A percentile compares a stretch with the other conserved stretches of the same genome.
These are phyloP conservation scores for Isatis tinctoria DNA, from an alignment of 345 rosid genomes.

Conservation along the genomic window DNA sequence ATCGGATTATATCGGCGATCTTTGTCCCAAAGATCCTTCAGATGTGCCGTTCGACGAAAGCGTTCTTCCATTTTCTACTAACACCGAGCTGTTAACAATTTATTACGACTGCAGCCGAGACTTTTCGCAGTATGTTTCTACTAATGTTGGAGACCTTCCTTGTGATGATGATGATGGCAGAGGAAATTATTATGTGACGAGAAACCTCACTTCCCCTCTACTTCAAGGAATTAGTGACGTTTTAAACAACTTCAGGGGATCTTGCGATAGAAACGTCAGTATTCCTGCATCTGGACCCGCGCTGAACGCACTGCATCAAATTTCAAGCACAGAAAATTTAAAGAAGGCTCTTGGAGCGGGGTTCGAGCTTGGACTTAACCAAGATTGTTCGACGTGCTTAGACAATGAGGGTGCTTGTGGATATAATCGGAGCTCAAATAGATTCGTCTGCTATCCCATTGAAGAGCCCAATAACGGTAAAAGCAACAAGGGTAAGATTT, in stretches of 20 bases:
- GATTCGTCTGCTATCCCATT: slow-evolving; percentile 26
- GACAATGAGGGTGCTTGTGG: slow-evolving; percentile 37
- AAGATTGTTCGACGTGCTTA: slow-evolving; percentile 12
- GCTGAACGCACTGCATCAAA: fast-evolving
- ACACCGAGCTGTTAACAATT: neutral
- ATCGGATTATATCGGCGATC: slow-evolving; percentile 4
- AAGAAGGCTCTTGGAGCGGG: slow-evolving; percentile 13
- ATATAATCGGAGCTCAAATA: neutral
- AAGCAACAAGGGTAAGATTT: neutral
- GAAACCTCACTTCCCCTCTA: neutral
- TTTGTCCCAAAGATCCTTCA: slow-evolving; percentile 7
- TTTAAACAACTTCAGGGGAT: neutral
- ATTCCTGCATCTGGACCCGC: neutral
- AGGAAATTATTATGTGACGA: neutral
- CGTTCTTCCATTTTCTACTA: neutral
- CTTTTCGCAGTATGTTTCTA: neutral
- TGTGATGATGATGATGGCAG: neutral
- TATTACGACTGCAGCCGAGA: slow-evolving; percentile 18
- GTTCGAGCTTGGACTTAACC: slow-evolving; percentile 25
- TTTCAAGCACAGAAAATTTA: neutral
- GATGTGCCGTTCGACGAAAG: neutral
- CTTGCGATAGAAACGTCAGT: slow-evolving; percentile 4
- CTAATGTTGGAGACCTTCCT: neutral
- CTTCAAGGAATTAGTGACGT: fast-evolving
- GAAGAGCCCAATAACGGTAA: neutral